Evolutionary conservation across 257 asterid species (phyloP), one percentile per base, ranked within the genome.

Genomic region (Solanum dulcamara): DNA sequence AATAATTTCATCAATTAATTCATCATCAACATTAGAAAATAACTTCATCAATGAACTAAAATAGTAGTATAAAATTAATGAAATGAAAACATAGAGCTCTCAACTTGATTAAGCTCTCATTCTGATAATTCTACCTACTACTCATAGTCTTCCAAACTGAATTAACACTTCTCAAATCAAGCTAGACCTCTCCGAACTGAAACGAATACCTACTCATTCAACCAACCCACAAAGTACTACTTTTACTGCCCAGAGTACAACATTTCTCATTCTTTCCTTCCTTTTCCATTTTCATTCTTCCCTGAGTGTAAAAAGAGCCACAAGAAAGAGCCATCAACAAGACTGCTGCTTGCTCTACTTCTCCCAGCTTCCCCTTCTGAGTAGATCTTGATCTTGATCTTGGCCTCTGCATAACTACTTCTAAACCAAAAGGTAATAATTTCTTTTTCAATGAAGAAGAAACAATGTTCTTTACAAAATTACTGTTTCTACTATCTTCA

Each of bases 241-340:
- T 38, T 24, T 26, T 24, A 59, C 80, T 38, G 28, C 55, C 59
- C 15, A 28, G 4, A 20, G 46, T 40, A 30, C 70, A 64, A 13
- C 26, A 17, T 14, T 48, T 51, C n/a, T 83, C 24, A 0, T n/a
- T 40, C 55, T n/a, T n/a, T 12, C 33, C 12, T 7, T 38, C 79
- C 17, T 35, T 68, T 2, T 37, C 28, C 22, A 71, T 37, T 71
- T 37, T 71, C 32, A 22, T 22, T 46, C 28, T 2, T 18, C 75
- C 6, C 85, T 92, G 95, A 44, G 98, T 97, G 86, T 93, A 94
- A 68, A 94, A 97, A 32, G 97, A 92, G 71, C 99, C 98, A 92
- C 97, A 94, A 0, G 99, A 97, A 37, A 97, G 66, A 60, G 98
- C 97, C 98, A 97, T 97, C 64, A 97, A 89, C 15, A 97, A 94